These are phyloP conservation scores for Yarrowia sp. DNA, from an alignment of 805 yeast genomes.

Conservation along the genomic window DNA sequence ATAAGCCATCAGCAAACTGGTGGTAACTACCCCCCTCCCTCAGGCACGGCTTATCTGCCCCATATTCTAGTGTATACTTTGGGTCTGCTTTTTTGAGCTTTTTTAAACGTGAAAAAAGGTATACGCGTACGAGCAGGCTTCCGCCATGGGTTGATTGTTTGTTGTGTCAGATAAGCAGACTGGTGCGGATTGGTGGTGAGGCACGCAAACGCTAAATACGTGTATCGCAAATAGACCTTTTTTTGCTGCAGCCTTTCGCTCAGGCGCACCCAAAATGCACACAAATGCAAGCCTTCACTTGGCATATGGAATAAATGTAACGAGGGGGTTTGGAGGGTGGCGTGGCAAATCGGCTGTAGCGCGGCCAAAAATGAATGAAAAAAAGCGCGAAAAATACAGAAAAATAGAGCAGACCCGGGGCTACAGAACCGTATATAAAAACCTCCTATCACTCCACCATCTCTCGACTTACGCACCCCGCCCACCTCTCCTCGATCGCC, in stretches of 20 bases:
- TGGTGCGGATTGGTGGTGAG: background rate
- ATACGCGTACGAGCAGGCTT: background rate
- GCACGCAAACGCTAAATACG: background rate
- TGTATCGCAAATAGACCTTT: background rate
- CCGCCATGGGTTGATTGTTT: too few species aligned
- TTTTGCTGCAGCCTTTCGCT: background rate
- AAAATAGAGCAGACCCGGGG: background rate
- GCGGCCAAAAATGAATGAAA: background rate
- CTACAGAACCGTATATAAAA: background rate
- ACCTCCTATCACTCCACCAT: too few species aligned
- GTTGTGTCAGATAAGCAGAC: background rate
- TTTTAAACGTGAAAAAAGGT: background rate
- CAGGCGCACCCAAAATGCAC: conserved; percentile 6
- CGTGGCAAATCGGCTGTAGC: background rate
- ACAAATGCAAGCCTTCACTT: conserved; percentile 11
- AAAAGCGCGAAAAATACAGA: background rate
- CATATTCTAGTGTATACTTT: too few species aligned
- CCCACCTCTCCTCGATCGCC: background rate
- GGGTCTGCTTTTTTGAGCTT: background rate
- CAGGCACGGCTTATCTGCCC: conserved; percentile 1
- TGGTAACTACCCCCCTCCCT: too few species aligned
- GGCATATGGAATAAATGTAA: conserved; percentile 24
- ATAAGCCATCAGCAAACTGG: too few species aligned
- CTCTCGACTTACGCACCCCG: background rate
- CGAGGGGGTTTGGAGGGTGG: background rate